These are phyloP conservation scores for Suillus bovinus DNA, from an alignment of 768 basidiomycete species.

Conservation along the genomic window DNA sequence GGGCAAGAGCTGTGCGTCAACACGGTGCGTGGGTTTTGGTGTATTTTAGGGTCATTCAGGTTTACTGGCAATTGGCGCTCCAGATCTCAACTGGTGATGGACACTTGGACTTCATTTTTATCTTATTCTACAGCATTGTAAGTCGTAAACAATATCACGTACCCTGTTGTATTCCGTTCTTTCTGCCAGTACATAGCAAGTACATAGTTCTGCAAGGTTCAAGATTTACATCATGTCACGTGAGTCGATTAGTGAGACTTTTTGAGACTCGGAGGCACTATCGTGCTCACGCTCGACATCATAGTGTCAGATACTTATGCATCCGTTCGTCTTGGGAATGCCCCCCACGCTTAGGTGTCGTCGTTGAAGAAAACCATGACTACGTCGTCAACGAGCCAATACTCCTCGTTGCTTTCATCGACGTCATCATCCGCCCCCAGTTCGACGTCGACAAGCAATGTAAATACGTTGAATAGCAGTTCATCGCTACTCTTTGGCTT, in stretches of 20 bases:
- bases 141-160: not conserved
- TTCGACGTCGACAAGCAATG: not conserved
- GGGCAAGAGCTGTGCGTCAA: constrained; percentile 13
- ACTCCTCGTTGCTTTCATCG: constrained; percentile 9
- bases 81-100: constrained; percentile 30
- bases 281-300: constrained; percentile 1
- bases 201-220: no score
- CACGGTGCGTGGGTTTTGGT: constrained; percentile 15
- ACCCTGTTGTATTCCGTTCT: constrained; percentile 4
- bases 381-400: constrained; percentile 12
- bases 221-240: constrained; percentile 1
- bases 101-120: not conserved
- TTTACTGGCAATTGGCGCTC: not conserved
- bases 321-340: constrained; percentile 17
- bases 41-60: not conserved
- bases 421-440: constrained; percentile 5
- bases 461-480: constrained; percentile 4
- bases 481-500: constrained; percentile 33
- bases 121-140: not conserved
- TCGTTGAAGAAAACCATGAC: constrained; percentile 22
- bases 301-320: constrained; percentile 4
- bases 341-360: not conserved
- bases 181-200: no score
- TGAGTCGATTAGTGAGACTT: not conserved
- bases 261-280: no score